Percentiles rank a stretch among this genome's conserved stretches.
phyloP scores from a whole-genome alignment of 2,329 filamentous ascomycete genomes.

The Diaporthe citriasiana region DNA sequence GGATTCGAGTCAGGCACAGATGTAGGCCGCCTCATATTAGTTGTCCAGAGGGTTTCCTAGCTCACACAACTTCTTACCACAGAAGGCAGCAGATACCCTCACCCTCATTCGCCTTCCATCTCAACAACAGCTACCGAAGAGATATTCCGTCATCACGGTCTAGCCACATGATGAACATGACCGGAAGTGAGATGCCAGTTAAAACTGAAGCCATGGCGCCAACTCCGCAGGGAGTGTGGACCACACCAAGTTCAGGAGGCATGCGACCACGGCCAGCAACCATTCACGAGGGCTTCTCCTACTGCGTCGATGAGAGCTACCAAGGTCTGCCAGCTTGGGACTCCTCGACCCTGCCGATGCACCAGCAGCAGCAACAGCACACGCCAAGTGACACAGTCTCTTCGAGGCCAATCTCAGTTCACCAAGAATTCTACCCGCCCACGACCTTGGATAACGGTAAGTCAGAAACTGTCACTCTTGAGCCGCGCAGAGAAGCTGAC shows the following conservation, averaged over 20 bases:
- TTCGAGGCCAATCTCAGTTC: constrained; percentile 68
- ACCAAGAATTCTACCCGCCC: constrained; percentile 69
- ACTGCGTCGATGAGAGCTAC: constrained; percentile 68
- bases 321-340: constrained; percentile 70
- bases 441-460: constrained; percentile 65
- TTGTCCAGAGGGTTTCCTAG: constrained; percentile 46
- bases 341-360: constrained; percentile 65
- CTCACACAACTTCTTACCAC: constrained; percentile 54
- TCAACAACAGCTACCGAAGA: constrained; percentile 61
- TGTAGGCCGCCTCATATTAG: constrained; percentile 60
- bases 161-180: constrained; percentile 63
- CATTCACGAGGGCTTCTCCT: constrained; percentile 74
- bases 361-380: constrained; percentile 47
- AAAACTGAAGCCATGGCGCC: constrained; percentile 62
- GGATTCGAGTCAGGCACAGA: constrained; percentile 65
- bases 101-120: constrained; percentile 64
- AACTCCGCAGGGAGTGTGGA: constrained; percentile 65
- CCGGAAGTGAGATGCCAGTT: constrained; percentile 62
- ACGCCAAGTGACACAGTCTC: constrained; percentile 66
- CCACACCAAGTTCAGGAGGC: constrained; percentile 66
- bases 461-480: constrained; percentile 47
- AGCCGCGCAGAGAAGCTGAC: constrained; percentile 46
- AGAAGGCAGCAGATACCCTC: constrained; percentile 65
- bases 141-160: constrained; percentile 59
- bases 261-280: constrained; percentile 69